These are phyloP conservation scores for Cladosporium austrohemisphaericum DNA, from an alignment of 2,329 filamentous ascomycete genomes.

Conservation along the genomic window DNA sequence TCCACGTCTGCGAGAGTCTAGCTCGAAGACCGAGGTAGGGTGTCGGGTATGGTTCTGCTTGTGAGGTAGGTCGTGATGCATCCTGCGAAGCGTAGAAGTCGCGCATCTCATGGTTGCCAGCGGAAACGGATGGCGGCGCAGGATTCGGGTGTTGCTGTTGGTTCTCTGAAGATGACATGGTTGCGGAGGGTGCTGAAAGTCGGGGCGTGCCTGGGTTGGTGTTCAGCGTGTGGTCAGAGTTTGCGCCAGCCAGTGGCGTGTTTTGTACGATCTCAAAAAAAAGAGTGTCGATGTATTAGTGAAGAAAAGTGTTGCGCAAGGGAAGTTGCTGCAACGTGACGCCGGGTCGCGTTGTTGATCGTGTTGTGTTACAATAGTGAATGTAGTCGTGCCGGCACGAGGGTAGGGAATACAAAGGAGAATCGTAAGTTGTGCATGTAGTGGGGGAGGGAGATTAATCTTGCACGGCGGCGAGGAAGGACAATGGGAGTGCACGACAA, in stretches of 20 bases:
- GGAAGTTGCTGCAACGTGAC: constrained; percentile 3
- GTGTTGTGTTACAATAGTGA: constrained; percentile 17
- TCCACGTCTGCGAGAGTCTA: constrained; percentile 90
- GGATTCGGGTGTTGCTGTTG: constrained; percentile 53
- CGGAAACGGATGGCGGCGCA: constrained; percentile 56
- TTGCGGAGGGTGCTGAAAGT: constrained; percentile 26
- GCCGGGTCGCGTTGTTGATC: constrained; percentile 6
- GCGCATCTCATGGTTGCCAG: constrained; percentile 60
- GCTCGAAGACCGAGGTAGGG: constrained; percentile 89
- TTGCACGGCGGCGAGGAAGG: not conserved
- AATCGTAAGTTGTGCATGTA: constrained; percentile 21
- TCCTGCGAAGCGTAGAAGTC: constrained; percentile 56
- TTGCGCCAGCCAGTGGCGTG: constrained; percentile 3
- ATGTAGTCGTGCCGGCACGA: constrained; percentile 16
- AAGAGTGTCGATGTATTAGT: not conserved
- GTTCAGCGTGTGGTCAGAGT: constrained; percentile 5
- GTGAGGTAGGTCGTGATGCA: constrained; percentile 53
- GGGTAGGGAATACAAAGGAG: constrained; percentile 18
- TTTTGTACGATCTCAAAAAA: not conserved
- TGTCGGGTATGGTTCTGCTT: constrained; percentile 68
- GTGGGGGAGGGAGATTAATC: constrained; percentile 11
- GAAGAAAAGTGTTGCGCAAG: not conserved
- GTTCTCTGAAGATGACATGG: constrained; percentile 50
- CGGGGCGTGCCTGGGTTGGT: constrained; percentile 24
- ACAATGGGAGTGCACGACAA: constrained; percentile 30